These are phyloP conservation scores for Trichoderma sp. DNA, from an alignment of 2,329 filamentous ascomycete genomes.

Conservation along the genomic window DNA sequence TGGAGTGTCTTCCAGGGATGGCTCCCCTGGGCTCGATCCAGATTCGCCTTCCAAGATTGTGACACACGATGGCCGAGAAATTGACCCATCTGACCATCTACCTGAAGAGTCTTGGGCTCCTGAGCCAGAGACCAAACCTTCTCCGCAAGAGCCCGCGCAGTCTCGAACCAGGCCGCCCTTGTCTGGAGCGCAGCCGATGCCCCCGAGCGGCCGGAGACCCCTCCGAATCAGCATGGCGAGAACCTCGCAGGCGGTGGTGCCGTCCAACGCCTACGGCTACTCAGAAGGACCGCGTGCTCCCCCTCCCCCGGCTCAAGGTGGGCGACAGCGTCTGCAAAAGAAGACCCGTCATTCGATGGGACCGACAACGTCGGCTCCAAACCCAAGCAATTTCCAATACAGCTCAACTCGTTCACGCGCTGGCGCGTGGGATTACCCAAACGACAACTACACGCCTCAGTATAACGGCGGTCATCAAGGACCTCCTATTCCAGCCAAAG, in stretches of 20 bases:
- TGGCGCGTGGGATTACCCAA: constrained; percentile 55
- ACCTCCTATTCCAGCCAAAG: constrained; percentile 70
- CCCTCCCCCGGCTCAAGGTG: constrained; percentile 34
- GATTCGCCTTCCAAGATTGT: constrained; percentile 70
- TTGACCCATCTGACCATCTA: constrained; percentile 79
- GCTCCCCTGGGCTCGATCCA: constrained; percentile 37
- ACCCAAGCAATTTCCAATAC: constrained; percentile 52
- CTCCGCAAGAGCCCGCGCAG: constrained; percentile 32
- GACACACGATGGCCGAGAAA: constrained; percentile 71
- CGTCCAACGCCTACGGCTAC: constrained; percentile 35
- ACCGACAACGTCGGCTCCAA: constrained; percentile 41
- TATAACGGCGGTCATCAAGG: constrained; percentile 37
- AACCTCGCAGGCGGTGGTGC: constrained; percentile 49
- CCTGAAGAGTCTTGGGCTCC: constrained; percentile 77
- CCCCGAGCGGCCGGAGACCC: constrained; percentile 52
- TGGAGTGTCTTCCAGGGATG: constrained; percentile 41
- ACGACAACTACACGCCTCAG: constrained; percentile 52
- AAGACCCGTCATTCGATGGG: constrained; percentile 50
- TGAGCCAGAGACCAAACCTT: constrained; percentile 62
- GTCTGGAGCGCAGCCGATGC: constrained; percentile 55
- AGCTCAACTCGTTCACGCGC: constrained; percentile 43
- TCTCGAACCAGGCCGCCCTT: constrained; percentile 47
- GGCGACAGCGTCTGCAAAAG: constrained; percentile 66
- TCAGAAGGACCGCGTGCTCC: constrained; percentile 37
- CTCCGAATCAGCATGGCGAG: constrained; percentile 48